Evolutionary conservation across 2,329 filamentous ascomycete genomes (phyloP).

Genomic region (Apiospora malaysiana): DNA sequence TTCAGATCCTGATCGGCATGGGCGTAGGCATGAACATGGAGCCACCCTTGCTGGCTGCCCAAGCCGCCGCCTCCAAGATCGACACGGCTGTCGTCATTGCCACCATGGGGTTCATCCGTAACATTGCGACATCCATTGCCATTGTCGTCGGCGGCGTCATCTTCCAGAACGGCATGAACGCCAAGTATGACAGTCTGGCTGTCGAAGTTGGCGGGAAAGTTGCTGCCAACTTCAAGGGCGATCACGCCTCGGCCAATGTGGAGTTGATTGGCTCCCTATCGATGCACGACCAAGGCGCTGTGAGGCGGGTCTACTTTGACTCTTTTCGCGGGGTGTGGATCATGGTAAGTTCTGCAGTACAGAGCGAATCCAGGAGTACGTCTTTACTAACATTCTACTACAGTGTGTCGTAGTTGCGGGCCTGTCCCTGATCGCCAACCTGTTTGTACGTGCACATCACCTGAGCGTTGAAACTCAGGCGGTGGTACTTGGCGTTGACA

Average conservation of each 20-base stretch:
- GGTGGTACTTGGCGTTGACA: not conserved
- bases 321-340: slow-evolving; percentile 32
- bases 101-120: slow-evolving; percentile 65
- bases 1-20: slow-evolving; percentile 64
- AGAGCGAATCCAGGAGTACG: too few relatives aligned
- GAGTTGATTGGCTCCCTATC: slow-evolving; percentile 27
- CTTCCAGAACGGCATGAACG: slow-evolving; percentile 42
- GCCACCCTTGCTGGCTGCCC: slow-evolving; percentile 66
- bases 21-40: slow-evolving; percentile 70
- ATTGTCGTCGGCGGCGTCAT: slow-evolving; percentile 63
- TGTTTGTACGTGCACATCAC: slow-evolving; percentile 6
- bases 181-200: slow-evolving; percentile 24
- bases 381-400: too few relatives aligned
- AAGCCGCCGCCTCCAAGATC: slow-evolving; percentile 62
- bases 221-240: slow-evolving; percentile 28
- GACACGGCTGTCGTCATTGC: slow-evolving; percentile 69
- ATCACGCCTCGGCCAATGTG: slow-evolving; percentile 28
- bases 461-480: not conserved
- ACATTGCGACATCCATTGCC: slow-evolving; percentile 61
- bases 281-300: slow-evolving; percentile 26
- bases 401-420: not conserved
- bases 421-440: not conserved
- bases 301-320: slow-evolving; percentile 28
- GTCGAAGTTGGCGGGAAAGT: slow-evolving; percentile 27
- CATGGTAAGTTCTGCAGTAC: slow-evolving; percentile 25